Conservation (phyloP, 345 rosid genomes). For the Populus simonii region DNA sequence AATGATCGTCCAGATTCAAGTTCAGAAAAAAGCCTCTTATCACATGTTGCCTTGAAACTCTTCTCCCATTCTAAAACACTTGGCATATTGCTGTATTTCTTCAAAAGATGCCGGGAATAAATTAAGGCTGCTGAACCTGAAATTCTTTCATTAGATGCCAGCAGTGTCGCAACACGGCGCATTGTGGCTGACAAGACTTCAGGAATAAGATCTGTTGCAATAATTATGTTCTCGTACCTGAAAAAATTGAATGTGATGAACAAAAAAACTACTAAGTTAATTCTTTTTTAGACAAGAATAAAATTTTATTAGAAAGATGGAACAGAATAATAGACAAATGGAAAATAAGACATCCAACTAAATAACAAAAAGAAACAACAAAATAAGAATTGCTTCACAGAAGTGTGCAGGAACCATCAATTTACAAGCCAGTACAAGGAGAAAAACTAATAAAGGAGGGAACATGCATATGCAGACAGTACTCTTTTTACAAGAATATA, state of each 20-base stretch:
- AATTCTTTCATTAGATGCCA: constrained; percentile 66
- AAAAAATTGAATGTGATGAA: not conserved
- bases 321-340: not conserved
- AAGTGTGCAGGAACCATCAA: not conserved
- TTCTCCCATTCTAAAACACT: constrained; percentile 93
- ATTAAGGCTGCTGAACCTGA: constrained; percentile 61
- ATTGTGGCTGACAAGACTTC: constrained; percentile 70
- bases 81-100: constrained; percentile 65
- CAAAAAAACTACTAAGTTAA: not conserved
- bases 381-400: not conserved
- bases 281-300: not conserved
- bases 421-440: not conserved
- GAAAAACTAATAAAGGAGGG: not conserved
- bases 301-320: not conserved
- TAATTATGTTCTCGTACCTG: constrained; percentile 81
- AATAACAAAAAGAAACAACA: not conserved
- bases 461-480: not conserved
- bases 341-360: not conserved
- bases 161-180: constrained; percentile 56
- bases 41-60: constrained; percentile 60
- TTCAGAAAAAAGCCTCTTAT: constrained; percentile 83
- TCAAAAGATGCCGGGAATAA: constrained; percentile 75
- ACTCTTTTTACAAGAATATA: not conserved
- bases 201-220: constrained; percentile 83
- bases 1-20: constrained; percentile 71